phyloP scores from a whole-genome alignment of 2,329 filamentous ascomycete genomes.

The Cordyceps pruinosa region DNA sequence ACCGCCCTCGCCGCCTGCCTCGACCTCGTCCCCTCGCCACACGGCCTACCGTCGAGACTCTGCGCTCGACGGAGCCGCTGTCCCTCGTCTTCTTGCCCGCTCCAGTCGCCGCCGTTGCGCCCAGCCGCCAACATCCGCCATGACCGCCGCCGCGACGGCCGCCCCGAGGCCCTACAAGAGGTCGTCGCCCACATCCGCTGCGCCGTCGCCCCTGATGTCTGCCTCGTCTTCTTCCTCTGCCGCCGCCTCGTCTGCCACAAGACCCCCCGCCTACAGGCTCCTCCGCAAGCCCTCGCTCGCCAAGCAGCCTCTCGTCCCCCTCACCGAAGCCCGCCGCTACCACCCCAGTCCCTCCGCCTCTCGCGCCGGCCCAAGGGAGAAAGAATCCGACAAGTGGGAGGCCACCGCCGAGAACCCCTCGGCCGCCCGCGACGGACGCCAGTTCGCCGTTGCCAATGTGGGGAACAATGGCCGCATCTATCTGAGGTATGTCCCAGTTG shows the following conservation, averaged over 20 bases:
- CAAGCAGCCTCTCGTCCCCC: conserved; percentile 36
- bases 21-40: not conserved
- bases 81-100: not conserved
- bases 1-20: not conserved
- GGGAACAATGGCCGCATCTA: conserved; percentile 80
- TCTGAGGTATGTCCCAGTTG: conserved; percentile 56
- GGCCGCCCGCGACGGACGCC: conserved; percentile 57
- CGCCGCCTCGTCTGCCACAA: not conserved
- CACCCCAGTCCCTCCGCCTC: conserved; percentile 29
- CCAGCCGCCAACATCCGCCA: not conserved
- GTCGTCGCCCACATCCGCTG: not conserved
- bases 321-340: conserved; percentile 40
- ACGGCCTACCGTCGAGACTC: conserved; percentile 11
- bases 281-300: conserved; percentile 15
- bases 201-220: not conserved
- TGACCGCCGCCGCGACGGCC: not conserved
- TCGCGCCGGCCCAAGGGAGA: conserved; percentile 40
- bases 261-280: not conserved
- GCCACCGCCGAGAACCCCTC: conserved; percentile 54
- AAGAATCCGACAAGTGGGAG: conserved; percentile 49
- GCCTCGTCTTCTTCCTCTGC: not conserved
- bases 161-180: conserved; percentile 1
- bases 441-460: conserved; percentile 76
- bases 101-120: not conserved
- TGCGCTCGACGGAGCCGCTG: conserved; percentile 11